These are phyloP conservation scores for Paecilomyces sp. DNA, from an alignment of 2,329 filamentous ascomycete species.

Conservation along the genomic window DNA sequence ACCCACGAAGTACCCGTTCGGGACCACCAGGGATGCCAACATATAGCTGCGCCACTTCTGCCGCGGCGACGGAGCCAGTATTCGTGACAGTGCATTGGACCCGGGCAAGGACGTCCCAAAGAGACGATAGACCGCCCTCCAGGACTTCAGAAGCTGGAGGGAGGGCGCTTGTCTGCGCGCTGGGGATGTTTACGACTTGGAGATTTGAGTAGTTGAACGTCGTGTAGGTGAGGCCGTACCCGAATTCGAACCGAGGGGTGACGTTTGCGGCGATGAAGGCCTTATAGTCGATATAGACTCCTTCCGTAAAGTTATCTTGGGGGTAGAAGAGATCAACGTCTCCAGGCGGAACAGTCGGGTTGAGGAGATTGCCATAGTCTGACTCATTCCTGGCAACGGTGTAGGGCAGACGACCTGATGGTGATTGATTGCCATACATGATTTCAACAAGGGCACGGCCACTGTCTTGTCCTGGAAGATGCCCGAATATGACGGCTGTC, in stretches of 20 bases:
- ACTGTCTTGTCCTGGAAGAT: constrained; percentile 58
- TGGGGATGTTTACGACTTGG: constrained; percentile 28
- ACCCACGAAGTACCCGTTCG: constrained; percentile 64
- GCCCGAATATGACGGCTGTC: constrained; percentile 57
- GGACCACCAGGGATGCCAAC: constrained; percentile 62
- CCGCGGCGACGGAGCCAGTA: constrained; percentile 32
- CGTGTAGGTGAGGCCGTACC: constrained; percentile 25
- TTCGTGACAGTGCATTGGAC: constrained; percentile 39
- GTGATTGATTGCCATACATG: constrained; percentile 51
- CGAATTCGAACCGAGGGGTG: constrained; percentile 30
- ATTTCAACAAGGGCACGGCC: constrained; percentile 50
- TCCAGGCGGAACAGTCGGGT: constrained; percentile 22
- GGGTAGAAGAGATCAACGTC: constrained; percentile 5
- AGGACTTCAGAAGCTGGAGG: constrained; percentile 41
- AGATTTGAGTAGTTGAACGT: constrained; percentile 37
- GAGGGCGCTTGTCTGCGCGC: constrained; percentile 14
- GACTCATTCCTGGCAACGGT: constrained; percentile 51
- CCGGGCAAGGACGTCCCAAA: constrained; percentile 38
- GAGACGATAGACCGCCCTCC: constrained; percentile 45
- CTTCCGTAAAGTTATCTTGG: constrained; percentile 41
- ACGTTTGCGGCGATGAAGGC: constrained; percentile 41
- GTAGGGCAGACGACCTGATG: constrained; percentile 55
- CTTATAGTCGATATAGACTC: constrained; percentile 48
- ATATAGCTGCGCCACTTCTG: constrained; percentile 51
- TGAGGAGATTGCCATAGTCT: constrained; percentile 47